Percentiles rank a stretch among this genome's conserved stretches.
Evolutionary conservation across 2,329 filamentous ascomycete species (phyloP).

Genomic region (Parascedosporium putredinis): DNA sequence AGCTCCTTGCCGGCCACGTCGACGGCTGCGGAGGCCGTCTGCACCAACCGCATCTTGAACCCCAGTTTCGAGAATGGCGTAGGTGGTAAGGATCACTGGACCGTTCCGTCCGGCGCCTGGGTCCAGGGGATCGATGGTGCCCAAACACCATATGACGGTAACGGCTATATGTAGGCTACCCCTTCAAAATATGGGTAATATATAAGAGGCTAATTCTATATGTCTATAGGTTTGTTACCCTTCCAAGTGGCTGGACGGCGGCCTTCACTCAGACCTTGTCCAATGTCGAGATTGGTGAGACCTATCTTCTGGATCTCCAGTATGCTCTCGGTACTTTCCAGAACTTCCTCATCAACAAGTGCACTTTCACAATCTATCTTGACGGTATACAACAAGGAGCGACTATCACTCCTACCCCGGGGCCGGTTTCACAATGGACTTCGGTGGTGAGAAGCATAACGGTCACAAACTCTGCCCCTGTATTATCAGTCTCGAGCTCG

Average conservation of each 20-base stretch:
- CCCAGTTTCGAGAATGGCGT: not conserved
- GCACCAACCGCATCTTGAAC: slow-evolving; percentile 3
- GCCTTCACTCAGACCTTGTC: not conserved
- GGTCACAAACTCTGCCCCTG: not conserved
- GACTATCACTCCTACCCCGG: not conserved
- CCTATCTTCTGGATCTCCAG: not conserved
- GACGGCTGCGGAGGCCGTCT: not conserved
- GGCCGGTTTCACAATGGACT: not conserved
- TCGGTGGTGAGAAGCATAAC: not conserved
- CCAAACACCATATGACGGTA: not conserved
- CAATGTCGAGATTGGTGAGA: not conserved
- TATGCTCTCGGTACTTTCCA: not conserved
- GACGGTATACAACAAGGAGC: not conserved
- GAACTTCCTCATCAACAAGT: not conserved
- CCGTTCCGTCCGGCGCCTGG: not conserved
- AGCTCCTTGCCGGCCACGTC: not conserved
- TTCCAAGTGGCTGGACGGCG: not conserved
- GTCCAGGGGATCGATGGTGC: not conserved
- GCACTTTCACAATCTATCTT: not conserved
- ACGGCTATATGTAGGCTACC: not conserved
- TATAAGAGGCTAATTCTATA: not conserved
- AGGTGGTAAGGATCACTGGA: not conserved
- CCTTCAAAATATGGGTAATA: not conserved
- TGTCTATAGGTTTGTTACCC: not conserved
- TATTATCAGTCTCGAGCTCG: not conserved